A percentile compares a stretch with the other conserved stretches of the same genome.
These are phyloP conservation scores for Keithomyces neogunnii DNA, from an alignment of 2,329 filamentous ascomycete species.

Conservation along the genomic window DNA sequence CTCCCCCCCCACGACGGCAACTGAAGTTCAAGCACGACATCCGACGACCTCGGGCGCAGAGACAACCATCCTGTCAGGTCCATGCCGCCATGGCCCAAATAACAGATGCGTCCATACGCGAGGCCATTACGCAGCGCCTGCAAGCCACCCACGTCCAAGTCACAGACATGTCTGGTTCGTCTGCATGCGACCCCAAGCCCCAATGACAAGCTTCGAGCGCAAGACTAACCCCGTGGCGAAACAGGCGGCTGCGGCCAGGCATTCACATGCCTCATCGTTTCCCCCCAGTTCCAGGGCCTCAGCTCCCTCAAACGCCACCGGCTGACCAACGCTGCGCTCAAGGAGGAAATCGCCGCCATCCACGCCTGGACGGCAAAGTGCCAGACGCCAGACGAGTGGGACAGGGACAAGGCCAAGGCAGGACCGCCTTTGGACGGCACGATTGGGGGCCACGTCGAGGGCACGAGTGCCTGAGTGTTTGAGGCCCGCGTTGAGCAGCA, in stretches of 20 bases:
- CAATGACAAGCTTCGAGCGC: background rate
- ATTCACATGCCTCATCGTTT: slow-evolving; percentile 52
- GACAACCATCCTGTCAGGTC: background rate
- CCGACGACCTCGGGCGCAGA: background rate
- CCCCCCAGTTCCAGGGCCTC: slow-evolving; percentile 60
- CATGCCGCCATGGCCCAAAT: slow-evolving; percentile 32
- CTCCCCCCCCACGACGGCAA: background rate
- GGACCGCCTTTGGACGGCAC: slow-evolving; percentile 36
- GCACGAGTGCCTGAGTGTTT: slow-evolving; percentile 10
- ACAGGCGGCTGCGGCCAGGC: slow-evolving; percentile 54
- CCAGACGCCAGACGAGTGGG: slow-evolving; percentile 84
- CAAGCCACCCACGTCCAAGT: slow-evolving; percentile 76
- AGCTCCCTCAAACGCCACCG: slow-evolving; percentile 77
- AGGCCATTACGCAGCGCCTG: slow-evolving; percentile 61
- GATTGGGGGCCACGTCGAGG: slow-evolving; percentile 32
- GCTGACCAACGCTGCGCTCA: slow-evolving; percentile 74
- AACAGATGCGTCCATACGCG: slow-evolving; percentile 63
- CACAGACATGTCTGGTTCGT: slow-evolving; percentile 81
- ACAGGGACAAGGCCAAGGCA: slow-evolving; percentile 45
- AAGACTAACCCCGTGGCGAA: background rate
- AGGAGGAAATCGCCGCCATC: slow-evolving; percentile 80
- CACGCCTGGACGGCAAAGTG: slow-evolving; percentile 95
- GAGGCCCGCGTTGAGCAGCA: no score
- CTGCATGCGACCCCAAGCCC: background rate
- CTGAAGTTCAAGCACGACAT: background rate